Evolutionary conservation across 1,284 basidiomycete genomes (phyloP), one percentile per base, ranked within the genome.

Genomic region (Ganoderma sinense): DNA sequence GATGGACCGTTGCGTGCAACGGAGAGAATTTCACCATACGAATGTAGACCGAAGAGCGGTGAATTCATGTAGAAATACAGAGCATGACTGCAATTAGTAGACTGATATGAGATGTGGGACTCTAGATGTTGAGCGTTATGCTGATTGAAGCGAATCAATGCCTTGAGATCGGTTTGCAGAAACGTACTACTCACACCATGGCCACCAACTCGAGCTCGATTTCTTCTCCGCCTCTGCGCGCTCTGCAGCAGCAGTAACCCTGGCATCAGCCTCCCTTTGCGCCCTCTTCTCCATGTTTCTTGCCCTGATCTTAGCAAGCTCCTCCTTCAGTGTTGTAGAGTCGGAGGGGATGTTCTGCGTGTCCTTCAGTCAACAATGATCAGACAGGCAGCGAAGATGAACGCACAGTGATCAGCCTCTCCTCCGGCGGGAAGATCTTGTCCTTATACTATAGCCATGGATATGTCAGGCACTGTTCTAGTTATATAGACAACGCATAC

Each of bases 231-330:
- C 66, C 48, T 73, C 73, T 26, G 70, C 66, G 20, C 63, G 68
- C 33, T 51, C 69, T 26, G 71, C 73, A 72, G 78, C 79, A 55
- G 76, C 72, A 62, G 77, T 76, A 65, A 78, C 73, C 62, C 75
- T 75, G 67, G 82, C 84, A 59, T 81, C 81, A 48, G 84, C 78
- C 58, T 82, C 81, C 67, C 79, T 79, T 70, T 84, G 79, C 51
- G 78, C 74, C 79, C 78, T 82, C 65, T 83, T 84, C 48, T 86
- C 85, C 1, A 88, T 75, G 67, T 91, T 86, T 74, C 89, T 88
- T 6, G 88, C 87, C 74, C 89, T 91, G 70, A 93, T 90, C 72
- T 90, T 87, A 51, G 88, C 89, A 63, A 94, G 80, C 78, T 94
- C 92, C 72, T 88, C 88, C 68, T 88, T 86, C 31, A 94, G 83